A percentile compares a stretch with the other conserved stretches of the same genome.
phyloP scores from a whole-genome alignment of 768 basidiomycete species.

The Auriculariales sp. region DNA sequence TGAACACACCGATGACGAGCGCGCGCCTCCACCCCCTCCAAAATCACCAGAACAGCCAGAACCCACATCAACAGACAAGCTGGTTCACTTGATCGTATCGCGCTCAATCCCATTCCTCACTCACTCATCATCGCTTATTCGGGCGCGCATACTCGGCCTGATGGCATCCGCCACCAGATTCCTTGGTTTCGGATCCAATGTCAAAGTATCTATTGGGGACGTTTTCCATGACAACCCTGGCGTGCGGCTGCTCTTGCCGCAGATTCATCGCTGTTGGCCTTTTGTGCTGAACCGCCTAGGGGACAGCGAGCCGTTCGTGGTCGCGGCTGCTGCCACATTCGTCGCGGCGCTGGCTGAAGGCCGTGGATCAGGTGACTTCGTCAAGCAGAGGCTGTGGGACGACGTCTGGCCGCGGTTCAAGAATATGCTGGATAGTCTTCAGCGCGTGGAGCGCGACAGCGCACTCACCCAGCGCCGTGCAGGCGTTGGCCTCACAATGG shows the following conservation, averaged over 20 bases:
- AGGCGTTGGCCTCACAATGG: slow-evolving; percentile 23
- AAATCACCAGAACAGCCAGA: slow-evolving; percentile 24
- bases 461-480: slow-evolving; percentile 47
- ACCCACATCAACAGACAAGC: slow-evolving; percentile 53
- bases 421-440: slow-evolving; percentile 41
- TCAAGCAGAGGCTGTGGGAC: slow-evolving; percentile 76
- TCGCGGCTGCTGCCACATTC: slow-evolving; percentile 57
- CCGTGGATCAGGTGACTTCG: slow-evolving; percentile 54
- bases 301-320: slow-evolving; percentile 65
- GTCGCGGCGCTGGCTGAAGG: slow-evolving; percentile 57
- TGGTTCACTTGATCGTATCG: slow-evolving; percentile 75
- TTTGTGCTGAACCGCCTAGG: slow-evolving; percentile 71
- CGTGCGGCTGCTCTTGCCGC: slow-evolving; percentile 41
- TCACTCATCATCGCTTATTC: slow-evolving; percentile 74
- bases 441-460: slow-evolving; percentile 45
- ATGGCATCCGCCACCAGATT: slow-evolving; percentile 63
- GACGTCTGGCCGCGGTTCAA: slow-evolving; percentile 84
- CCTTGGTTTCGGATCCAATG: slow-evolving; percentile 44
- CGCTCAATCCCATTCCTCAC: slow-evolving; percentile 86
- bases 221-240: slow-evolving; percentile 24
- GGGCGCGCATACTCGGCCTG: slow-evolving; percentile 66
- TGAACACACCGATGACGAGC: slow-evolving; percentile 9
- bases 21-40: slow-evolving; percentile 20
- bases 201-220: too few species aligned
- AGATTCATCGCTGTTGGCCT: slow-evolving; percentile 88